These are phyloP conservation scores for Pterocarpus macrocarpus DNA, from an alignment of 306 rosid genomes.

Conservation along the genomic window DNA sequence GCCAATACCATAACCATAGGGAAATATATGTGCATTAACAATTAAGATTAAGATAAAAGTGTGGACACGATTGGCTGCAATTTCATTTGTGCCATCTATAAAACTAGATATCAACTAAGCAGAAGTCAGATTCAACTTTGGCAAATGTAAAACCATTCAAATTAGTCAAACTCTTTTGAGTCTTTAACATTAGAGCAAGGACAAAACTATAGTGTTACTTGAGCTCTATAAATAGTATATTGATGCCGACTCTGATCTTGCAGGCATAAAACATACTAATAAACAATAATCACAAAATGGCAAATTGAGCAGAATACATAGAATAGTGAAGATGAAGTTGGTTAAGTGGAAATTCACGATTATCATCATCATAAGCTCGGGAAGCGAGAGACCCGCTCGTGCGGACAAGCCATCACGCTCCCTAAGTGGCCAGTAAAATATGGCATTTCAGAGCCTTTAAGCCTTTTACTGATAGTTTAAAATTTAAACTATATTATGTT, in stretches of 20 bases:
- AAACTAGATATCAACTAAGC: conserved; percentile 27
- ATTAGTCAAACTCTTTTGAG: conserved; percentile 24
- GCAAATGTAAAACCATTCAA: conserved; percentile 34
- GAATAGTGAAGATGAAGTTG: conserved; percentile 39
- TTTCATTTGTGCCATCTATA: conserved; percentile 1
- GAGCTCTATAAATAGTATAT: neutral
- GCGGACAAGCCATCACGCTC: conserved; percentile 70
- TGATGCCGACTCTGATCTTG: neutral
- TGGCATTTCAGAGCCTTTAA: conserved; percentile 7
- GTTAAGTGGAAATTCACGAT: neutral
- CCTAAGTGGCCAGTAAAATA: conserved; percentile 45
- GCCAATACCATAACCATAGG: conserved; percentile 36
- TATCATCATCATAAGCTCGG: conserved; percentile 53
- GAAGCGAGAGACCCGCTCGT: conserved; percentile 76
- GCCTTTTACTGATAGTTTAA: neutral
- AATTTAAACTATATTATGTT: neutral
- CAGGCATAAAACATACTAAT: neutral
- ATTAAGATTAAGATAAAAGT: neutral
- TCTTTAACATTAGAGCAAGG: conserved; percentile 26
- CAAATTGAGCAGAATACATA: conserved; percentile 27
- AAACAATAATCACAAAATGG: conserved; percentile 36
- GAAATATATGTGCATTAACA: neutral
- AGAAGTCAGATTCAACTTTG: conserved; percentile 48
- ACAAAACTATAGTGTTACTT: conserved; percentile 8
- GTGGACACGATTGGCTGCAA: neutral